phyloP scores from a whole-genome alignment of 768 basidiomycete genomes.

The Xanthoconium purpureum region DNA sequence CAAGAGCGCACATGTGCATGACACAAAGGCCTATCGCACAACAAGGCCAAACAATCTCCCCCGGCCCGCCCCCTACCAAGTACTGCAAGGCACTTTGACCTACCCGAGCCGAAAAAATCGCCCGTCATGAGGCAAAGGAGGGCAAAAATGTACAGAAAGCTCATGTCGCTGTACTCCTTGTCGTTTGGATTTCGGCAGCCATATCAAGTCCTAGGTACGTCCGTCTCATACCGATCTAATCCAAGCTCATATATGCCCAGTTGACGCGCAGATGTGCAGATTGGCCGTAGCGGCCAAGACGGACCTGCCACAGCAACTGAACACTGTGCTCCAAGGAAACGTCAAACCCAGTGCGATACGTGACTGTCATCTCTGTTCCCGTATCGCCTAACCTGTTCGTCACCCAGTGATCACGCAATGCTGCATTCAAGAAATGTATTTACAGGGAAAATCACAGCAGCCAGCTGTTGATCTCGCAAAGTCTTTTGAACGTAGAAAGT shows the following conservation, averaged over 20 bases:
- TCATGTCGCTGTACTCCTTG: constrained; percentile 86
- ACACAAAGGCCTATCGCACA: constrained; percentile 8
- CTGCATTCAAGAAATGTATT: constrained; percentile 90
- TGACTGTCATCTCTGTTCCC: constrained; percentile 4
- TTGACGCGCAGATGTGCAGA: constrained; percentile 84
- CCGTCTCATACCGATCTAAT: not conserved
- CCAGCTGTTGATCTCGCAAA: constrained; percentile 86
- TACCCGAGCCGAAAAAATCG: not conserved
- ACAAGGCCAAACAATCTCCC: constrained; percentile 26
- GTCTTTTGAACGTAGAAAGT: constrained; percentile 87
- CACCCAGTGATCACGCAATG: constrained; percentile 97
- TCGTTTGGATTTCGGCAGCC: constrained; percentile 91
- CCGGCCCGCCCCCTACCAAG: not conserved
- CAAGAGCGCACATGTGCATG: not conserved
- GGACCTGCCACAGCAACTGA: constrained; percentile 74
- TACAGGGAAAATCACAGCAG: constrained; percentile 72
- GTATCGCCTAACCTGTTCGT: constrained; percentile 39
- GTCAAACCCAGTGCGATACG: constrained; percentile 82
- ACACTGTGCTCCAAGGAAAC: constrained; percentile 76
- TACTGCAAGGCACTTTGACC: not conserved
- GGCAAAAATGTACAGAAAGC: constrained; percentile 90
- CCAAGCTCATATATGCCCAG: constrained; percentile 38
- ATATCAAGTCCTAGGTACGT: constrained; percentile 84
- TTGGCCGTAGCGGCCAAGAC: constrained; percentile 63
- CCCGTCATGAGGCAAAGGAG: constrained; percentile 86